These are phyloP conservation scores for Musa balbisiana DNA, from an alignment of 202 grass and related monocot genomes.

Conservation along the genomic window DNA sequence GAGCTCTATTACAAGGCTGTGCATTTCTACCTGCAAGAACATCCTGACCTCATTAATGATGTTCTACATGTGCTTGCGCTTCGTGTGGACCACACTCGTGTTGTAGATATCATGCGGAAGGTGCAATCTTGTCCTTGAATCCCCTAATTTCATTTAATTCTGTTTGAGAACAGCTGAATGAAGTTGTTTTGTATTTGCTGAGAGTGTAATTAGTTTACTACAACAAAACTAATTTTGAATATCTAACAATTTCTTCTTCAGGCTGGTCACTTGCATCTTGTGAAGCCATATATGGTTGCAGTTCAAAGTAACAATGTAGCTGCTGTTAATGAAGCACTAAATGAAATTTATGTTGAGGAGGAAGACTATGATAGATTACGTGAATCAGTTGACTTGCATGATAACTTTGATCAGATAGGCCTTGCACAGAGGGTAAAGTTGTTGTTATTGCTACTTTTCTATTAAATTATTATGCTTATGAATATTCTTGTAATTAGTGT, in stretches of 20 bases:
- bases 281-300: conserved; percentile 98
- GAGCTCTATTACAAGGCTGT: conserved; percentile 95
- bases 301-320: conserved; percentile 98
- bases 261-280: conserved; percentile 86
- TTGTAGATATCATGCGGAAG: conserved; percentile 91
- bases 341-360: conserved; percentile 83
- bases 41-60: conserved; percentile 93
- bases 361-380: conserved; percentile 83
- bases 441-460: not conserved
- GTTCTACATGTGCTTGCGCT: conserved; percentile 80
- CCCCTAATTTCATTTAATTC: not conserved
- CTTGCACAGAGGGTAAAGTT: conserved; percentile 87
- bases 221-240: not conserved
- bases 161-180: not conserved
- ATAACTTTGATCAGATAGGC: conserved; percentile 96
- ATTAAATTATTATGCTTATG: not conserved
- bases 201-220: no score
- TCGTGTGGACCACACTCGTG: conserved; percentile 78
- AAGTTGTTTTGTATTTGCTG: not conserved
- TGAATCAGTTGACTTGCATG: conserved; percentile 91
- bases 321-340: conserved; percentile 94
- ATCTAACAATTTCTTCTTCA: conserved; percentile 25
- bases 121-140: conserved; percentile 31
- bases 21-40: conserved; percentile 93
- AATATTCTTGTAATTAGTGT: not conserved